These are phyloP conservation scores for Astrocystis sublimbata DNA, from an alignment of 495 filamentous ascomycete genomes.

Conservation along the genomic window DNA sequence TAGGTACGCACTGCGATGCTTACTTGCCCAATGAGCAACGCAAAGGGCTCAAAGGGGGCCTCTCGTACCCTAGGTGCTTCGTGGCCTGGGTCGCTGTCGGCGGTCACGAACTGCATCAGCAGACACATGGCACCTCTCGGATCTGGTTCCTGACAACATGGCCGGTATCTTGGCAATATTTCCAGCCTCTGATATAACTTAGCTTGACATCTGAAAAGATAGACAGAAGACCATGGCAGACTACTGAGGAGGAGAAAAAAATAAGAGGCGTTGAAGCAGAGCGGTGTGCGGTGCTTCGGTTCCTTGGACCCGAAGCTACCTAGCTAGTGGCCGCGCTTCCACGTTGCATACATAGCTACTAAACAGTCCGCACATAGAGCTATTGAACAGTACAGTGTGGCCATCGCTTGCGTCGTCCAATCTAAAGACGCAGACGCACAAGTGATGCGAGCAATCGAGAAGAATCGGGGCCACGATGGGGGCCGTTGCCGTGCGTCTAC, in stretches of 20 bases:
- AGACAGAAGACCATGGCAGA: not conserved
- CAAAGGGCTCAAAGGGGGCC: not conserved
- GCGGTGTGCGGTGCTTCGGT: constrained; percentile 8
- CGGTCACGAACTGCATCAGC: constrained; percentile 11
- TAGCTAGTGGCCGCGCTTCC: not conserved
- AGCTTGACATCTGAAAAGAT: not conserved
- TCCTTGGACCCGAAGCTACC: not conserved
- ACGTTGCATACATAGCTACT: not conserved
- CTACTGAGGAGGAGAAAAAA: too few species aligned
- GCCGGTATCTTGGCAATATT: not conserved
- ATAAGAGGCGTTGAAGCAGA: not conserved
- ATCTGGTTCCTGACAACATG: not conserved
- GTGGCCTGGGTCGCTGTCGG: constrained; percentile 9
- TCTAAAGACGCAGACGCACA: not conserved
- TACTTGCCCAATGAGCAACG: not conserved
- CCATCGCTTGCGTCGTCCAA: not conserved
- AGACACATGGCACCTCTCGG: constrained; percentile 21
- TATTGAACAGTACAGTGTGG: not conserved
- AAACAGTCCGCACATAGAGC: too few species aligned
- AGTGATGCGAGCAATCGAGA: not conserved
- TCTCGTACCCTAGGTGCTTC: not conserved
- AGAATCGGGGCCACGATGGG: constrained; percentile 4
- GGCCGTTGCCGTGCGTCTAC: constrained; percentile 8
- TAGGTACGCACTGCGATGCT: not conserved
- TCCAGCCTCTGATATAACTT: not conserved